Base-by-base conservation (phyloP, 305 asterid genomes). In the Petunia hybrid region DNA sequence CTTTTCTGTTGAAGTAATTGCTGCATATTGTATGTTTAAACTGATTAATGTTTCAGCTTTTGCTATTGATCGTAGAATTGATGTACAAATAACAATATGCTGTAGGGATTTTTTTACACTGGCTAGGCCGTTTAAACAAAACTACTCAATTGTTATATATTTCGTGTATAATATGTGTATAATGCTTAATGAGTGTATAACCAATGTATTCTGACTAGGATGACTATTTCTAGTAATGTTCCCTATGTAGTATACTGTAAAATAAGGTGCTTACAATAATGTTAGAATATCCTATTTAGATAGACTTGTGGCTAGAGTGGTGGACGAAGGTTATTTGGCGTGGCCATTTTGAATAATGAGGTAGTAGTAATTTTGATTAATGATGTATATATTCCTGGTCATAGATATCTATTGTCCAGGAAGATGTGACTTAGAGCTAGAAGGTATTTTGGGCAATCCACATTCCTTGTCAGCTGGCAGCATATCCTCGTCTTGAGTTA, bases 321-420 rank as follows among this genome's bases (percentile, higher is more conserved):
- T 70, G 22, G 77, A 46, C 9, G 55, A 46, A 22, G 60, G 59
- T 70, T n/a, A 45, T 70, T 69, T 45, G 77, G 10, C 7, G 8
- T 45, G 16, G 22, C 9, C 6, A 5, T 35, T 70, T 0, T 59
- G 46, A 46, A 1, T 46, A 70, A 35, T 22, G 9, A 31, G 46
- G 61, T 70, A 9, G 31, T 46, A 70, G 61, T 70, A 9, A 46
- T 46, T 48, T 12, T 46, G 59, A 35, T 51, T 1, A 31, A 48
- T 4, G 35, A 22, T 61, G 36, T 31, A 8, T 61, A 61, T 6
- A 22, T 61, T 61, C 40, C 31, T 22, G 31, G 31, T 1, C 31
- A 22, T 22, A 22, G 31, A 22, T 22, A 22, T 22, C 12, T 73
- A 14, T 73, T 12, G 46, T 35, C 35, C 13, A 6, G 78, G 62